Evolutionary conservation across 306 rosid genomes (phyloP), one percentile per base, ranked within the genome.

Genomic region (Cucurbita moschata): DNA sequence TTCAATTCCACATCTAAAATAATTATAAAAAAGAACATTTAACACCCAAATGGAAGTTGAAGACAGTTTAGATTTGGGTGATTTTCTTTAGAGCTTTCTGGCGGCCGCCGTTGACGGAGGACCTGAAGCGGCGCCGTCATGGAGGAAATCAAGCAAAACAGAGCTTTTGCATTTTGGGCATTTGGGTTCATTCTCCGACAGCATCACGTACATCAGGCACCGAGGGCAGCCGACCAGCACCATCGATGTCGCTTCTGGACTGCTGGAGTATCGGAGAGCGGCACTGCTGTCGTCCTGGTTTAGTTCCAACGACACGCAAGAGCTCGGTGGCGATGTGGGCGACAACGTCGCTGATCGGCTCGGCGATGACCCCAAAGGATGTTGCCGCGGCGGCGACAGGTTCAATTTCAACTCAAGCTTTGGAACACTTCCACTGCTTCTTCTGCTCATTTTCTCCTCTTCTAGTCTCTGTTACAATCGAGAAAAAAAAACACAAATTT

Each of bases 161-260:
- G 99, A 91, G 89, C 91, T 91, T 76, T 91, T 89, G 91, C 99
- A 94, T 60, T 86, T 94, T 26, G 97, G 99, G 77, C 99, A 94
- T 53, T 89, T 89, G 0, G 92, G 96, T 47, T 94, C 92, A 46
- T 79, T 83, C 72, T 88, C 92, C 0, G 89, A 80, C 26, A 94
- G 90, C 99, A 94, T 94, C 49, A 91, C 89, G 53, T 90, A 94
- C 97, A 94, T 94, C 71, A 91, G 96, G 37, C 99, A 94, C 5
- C 88, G 82, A 1, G 96, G 96, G 47, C 99, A 94, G 0, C 99
- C 99, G 1, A 86, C 96, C 0, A 94, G 70, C 72, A 89, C 87
- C 97, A 94, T 86, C 52, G 92, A 94, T 7, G 87, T 85, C 0
- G 84, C 87, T 79, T 94, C 96, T 0, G 90, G 91, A 80, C 88